These are phyloP conservation scores for Aquilaria sinensis DNA, from an alignment of 345 rosid species.

Conservation along the genomic window DNA sequence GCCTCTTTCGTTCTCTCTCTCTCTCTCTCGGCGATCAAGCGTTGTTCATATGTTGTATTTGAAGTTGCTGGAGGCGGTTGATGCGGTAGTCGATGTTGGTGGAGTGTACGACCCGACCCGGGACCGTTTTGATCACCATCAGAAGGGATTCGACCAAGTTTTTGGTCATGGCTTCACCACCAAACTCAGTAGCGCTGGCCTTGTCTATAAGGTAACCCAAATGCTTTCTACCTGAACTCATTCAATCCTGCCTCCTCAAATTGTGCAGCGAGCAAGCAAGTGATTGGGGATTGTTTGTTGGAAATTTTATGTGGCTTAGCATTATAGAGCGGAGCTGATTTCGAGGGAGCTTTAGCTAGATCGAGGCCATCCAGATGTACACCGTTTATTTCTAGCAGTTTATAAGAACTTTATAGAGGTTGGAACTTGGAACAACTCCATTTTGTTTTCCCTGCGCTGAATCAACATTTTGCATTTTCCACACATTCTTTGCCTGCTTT, in stretches of 20 bases:
- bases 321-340: constrained; percentile 80
- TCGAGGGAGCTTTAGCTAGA: constrained; percentile 70
- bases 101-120: constrained; percentile 68
- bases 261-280: neutral
- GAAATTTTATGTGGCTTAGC: constrained; percentile 24
- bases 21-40: neutral
- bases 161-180: constrained; percentile 80
- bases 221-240: neutral
- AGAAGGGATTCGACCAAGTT: constrained; percentile 67
- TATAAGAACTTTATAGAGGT: constrained; percentile 93
- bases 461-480: neutral
- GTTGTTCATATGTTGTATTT: neutral
- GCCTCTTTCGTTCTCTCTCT: neutral
- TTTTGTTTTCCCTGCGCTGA: no score
- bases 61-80: constrained; percentile 73
- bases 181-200: constrained; percentile 89
- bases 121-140: constrained; percentile 80
- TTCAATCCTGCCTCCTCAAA: neutral
- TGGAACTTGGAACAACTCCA: neutral
- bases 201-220: constrained; percentile 59
- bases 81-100: constrained; percentile 86
- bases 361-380: constrained; percentile 62
- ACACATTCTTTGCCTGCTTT: neutral
- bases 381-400: constrained; percentile 51
- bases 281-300: neutral